phyloP scores from a whole-genome alignment of 2,329 filamentous ascomycete genomes.

The Aspergillus texensis region DNA sequence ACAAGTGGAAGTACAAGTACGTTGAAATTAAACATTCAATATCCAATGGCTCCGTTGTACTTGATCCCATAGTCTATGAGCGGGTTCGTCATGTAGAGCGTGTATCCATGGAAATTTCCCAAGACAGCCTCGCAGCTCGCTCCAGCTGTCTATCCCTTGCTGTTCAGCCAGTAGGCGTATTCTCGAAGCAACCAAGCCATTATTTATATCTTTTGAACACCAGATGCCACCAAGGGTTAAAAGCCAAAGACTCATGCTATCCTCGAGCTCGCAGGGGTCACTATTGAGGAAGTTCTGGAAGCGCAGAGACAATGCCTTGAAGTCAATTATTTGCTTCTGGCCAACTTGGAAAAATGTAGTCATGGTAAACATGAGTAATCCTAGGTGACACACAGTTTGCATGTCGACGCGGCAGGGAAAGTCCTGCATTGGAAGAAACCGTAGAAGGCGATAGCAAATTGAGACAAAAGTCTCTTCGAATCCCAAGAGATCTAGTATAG shows the following conservation, averaged over 20 bases:
- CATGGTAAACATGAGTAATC: slow-evolving; percentile 9
- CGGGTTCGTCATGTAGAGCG: not conserved
- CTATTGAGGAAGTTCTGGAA: not conserved
- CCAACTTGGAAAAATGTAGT: slow-evolving; percentile 9
- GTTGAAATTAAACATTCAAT: not conserved
- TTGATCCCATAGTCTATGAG: not conserved
- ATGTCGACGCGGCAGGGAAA: not conserved
- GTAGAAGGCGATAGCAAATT: slow-evolving; percentile 12
- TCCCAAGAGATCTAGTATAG: not conserved
- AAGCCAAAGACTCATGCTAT: not conserved
- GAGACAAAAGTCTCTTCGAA: slow-evolving; percentile 16
- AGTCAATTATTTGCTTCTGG: slow-evolving; percentile 5
- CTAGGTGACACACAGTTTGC: slow-evolving; percentile 6
- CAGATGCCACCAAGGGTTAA: slow-evolving; percentile 1
- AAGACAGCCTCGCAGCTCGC: not conserved
- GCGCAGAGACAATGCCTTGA: slow-evolving; percentile 1
- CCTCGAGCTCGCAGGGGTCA: not conserved
- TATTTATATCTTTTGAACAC: not conserved
- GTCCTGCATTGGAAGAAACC: slow-evolving; percentile 8
- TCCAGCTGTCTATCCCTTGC: slow-evolving; percentile 6
- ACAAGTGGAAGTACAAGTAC: not conserved
- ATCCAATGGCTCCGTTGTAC: not conserved
- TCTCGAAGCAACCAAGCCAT: not conserved
- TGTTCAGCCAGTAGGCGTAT: not conserved
- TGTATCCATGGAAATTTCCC: slow-evolving; percentile 5